Base-by-base conservation (phyloP, 768 basidiomycete genomes). In the Clitopilus passeckerianus region DNA sequence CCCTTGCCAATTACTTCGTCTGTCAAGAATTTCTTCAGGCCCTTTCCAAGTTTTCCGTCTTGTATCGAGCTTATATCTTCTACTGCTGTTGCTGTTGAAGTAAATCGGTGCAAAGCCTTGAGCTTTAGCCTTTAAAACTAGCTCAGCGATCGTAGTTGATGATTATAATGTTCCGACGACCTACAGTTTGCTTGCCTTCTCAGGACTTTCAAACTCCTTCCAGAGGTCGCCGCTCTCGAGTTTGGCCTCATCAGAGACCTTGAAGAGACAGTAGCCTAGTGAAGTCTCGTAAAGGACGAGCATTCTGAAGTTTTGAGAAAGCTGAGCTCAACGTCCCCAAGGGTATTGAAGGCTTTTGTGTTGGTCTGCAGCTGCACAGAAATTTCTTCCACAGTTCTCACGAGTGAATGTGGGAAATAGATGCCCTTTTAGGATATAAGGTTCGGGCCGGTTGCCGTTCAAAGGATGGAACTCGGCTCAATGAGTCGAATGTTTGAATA, bases 181-280 rank as follows among this genome's bases (percentile, higher is more conserved):
- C 71, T 72, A 97, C 96, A 97, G 77, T 79, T 89, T 93, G 75
- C 86, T 94, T 57, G 97, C 95, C 68, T 80, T 82, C 75, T 96
- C 94, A 44, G 95, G 93, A 54, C 86, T 91, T 76, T 95, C 87
- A 68, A 98, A 98, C 73, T 95, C 91, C 76, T 90, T 87, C 84
- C 89, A 91, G 54, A 98, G 74, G 74, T 97, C 88, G 58, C 89
- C 87, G 64, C 85, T 89, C 69, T 88, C 85, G 57, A 96, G 77
- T 78, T 95, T 97, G 58, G 90, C 90, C 41, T 91, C 80, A 76
- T 94, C 89, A 57, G 89, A 88, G 64, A 96, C 82, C 75, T 97
- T 97, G 87, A 99, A 98, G 57, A 99, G 89, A 80, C 93, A 95
- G 81, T 94, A 98, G 75, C 96, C 94, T 75, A 96, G 85, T 41